phyloP scores from a whole-genome alignment of 495 filamentous ascomycete genomes.

The Trichoderma erinaceum region DNA sequence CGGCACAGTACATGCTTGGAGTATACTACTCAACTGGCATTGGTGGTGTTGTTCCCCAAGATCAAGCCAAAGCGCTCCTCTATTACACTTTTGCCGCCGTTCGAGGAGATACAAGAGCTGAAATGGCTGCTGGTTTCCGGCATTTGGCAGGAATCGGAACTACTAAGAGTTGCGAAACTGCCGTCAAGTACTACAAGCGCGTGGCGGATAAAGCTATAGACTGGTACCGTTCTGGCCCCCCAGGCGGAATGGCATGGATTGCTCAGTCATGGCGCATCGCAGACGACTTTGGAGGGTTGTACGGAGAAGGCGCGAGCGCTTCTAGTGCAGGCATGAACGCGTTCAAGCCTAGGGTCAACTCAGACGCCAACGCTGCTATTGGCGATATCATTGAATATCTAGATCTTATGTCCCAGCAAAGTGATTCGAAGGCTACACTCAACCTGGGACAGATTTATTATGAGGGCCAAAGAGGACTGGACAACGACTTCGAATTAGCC shows the following conservation, averaged over 20 bases:
- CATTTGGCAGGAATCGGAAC: constrained; percentile 81
- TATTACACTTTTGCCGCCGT: constrained; percentile 94
- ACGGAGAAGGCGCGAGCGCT: constrained; percentile 90
- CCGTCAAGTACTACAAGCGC: constrained; percentile 80
- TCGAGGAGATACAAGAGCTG: constrained; percentile 71
- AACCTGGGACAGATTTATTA: constrained; percentile 85
- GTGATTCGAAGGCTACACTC: constrained; percentile 86
- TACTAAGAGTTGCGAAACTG: constrained; percentile 77
- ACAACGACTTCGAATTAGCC: constrained; percentile 65
- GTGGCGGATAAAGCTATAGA: constrained; percentile 90
- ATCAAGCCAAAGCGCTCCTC: constrained; percentile 86
- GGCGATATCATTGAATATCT: constrained; percentile 94
- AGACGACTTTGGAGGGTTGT: constrained; percentile 87
- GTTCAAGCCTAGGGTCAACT: constrained; percentile 58
- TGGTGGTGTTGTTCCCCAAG: constrained; percentile 70
- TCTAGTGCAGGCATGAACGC: constrained; percentile 85
- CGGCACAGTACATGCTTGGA: constrained; percentile 91
- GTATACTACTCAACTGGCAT: constrained; percentile 95
- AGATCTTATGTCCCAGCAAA: constrained; percentile 88
- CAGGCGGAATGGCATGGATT: constrained; percentile 74
- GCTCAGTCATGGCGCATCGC: constrained; percentile 72
- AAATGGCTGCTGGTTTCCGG: constrained; percentile 91
- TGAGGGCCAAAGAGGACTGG: constrained; percentile 72
- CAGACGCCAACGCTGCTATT: constrained; percentile 71
- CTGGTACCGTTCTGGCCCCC: constrained; percentile 81